Base-by-base conservation (phyloP, 208 protist genomes). In the Tritrichomonas musculus region DNA sequence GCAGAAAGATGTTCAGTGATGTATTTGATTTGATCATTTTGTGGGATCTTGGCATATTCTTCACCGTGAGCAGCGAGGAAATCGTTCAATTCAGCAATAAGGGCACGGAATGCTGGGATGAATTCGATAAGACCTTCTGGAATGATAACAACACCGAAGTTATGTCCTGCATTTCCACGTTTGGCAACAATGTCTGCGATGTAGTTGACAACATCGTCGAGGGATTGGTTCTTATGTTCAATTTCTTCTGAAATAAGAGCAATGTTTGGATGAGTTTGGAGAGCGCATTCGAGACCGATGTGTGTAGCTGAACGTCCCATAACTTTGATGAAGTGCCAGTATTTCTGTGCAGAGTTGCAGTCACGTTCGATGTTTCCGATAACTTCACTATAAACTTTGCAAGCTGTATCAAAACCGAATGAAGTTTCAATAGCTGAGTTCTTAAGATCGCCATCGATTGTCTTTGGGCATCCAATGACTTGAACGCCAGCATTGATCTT, bases 111-210 rank as follows among this genome's bases (percentile, higher is more conserved):
- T 11, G 53, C 33, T 30, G 96, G 96, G 65, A 96, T 94, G 82
- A 95, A 96, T 44, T 96, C 95, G 82, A 96, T 94, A n/a, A 96
- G 92, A 44, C 96, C 96, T 94, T 96, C 96, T 75, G 96, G 96
- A 64, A 96, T 82, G 25, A 96, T 92, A 27, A 95, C 93, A 39
- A 96, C 53, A 72, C 96, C 96, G 92, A 94, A 96, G 92, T 96
- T 94, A 80, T 95, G 95, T 47, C 95, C 95, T 13, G 20, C 33
- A 27, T 94, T 30, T 57, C 57, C 60, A 44, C 96, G 75, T 22
- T 73, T 80, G 36, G 9, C 27, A 88, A 96, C 92, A 27, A 95
- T 39, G 60, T 96, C 95, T 41, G 93, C 93, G 3, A 96, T 33
- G 44, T 95, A 66, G 14, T 93, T 69, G 30, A 93, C 93, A 33